Evolutionary conservation across 768 basidiomycete genomes (phyloP), one percentile per base, ranked within the genome.

Genomic region (Suillus subaureus): DNA sequence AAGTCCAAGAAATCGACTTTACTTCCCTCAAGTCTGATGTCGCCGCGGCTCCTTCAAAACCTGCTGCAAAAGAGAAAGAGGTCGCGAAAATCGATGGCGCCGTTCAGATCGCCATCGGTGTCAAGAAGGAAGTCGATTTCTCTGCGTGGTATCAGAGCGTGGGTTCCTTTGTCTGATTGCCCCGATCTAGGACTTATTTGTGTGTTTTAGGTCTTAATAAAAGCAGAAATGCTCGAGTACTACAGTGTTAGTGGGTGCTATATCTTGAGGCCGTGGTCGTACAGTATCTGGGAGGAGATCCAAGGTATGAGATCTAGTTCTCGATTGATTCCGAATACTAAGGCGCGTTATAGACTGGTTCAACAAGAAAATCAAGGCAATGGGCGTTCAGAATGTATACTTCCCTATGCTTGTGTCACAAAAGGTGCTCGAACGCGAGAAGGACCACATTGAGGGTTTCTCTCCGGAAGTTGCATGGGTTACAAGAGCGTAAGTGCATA

Each of bases 401-500:
- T 99, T 99, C 86, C 97, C 97, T 4, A 98, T 99, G 94, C 99
- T 99, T 72, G 92, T 99, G 40, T 96, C 96, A 0, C 78, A 86
- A 65, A 94, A 93, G 64, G 93, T 96, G 31, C 86, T 99, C 64
- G 96, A 99, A 78, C 87, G 93, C 62, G 97, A 99, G 79, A 99
- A 99, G 81, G 89, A 99, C 72, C 97, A 99, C 76, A 94, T 99
- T 66, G 97, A 99, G 77, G 97, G 97, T 3, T 99, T 99, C 81
- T 97, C 97, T 64, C 96, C 97, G 4, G 97, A 99, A 79, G 97
- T 99, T 40, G 97, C 97, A n/a, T 99, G 97, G 97, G 97, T 99
- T 64, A 99, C 97, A 31, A 85, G 87, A 79, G 97, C 97, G 93
- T 95, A 73, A 74, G 93, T 84, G 31, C 16, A 28, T 18, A 12